phyloP scores from a whole-genome alignment of 495 filamentous ascomycete genomes.

The Penicillium pulvis region DNA sequence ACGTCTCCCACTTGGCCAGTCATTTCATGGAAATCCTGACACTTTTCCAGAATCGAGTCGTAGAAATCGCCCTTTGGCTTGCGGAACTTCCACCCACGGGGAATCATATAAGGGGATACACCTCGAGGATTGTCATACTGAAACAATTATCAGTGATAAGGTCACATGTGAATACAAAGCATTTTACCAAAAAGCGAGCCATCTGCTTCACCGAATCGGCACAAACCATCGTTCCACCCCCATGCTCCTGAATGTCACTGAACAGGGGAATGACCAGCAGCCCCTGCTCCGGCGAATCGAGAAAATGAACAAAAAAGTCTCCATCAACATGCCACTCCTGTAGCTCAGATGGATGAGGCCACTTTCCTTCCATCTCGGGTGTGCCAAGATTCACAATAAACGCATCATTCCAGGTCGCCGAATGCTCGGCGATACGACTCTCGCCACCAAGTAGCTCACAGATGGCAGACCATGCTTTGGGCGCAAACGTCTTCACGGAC shows the following conservation, averaged over 20 bases:
- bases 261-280: slow-evolving; percentile 71
- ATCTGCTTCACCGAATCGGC: slow-evolving; percentile 58
- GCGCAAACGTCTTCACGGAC: slow-evolving; percentile 59
- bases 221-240: slow-evolving; percentile 70
- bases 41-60: slow-evolving; percentile 46
- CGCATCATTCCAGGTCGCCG: slow-evolving; percentile 63
- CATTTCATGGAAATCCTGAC: slow-evolving; percentile 63
- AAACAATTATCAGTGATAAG: neutral
- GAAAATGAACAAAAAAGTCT: slow-evolving; percentile 75
- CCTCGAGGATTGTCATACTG: slow-evolving; percentile 66
- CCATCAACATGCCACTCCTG: slow-evolving; percentile 73
- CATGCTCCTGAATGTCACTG: slow-evolving; percentile 60
- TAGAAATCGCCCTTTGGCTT: slow-evolving; percentile 56
- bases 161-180: neutral
- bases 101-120: slow-evolving; percentile 66
- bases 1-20: slow-evolving; percentile 68
- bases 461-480: slow-evolving; percentile 69
- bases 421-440: slow-evolving; percentile 52
- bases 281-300: slow-evolving; percentile 73
- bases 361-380: slow-evolving; percentile 53
- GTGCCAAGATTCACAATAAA: slow-evolving; percentile 76
- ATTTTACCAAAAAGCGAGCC: slow-evolving; percentile 54
- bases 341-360: slow-evolving; percentile 51
- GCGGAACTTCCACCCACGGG: slow-evolving; percentile 45
- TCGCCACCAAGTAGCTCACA: slow-evolving; percentile 71